phyloP scores from a whole-genome alignment of 768 basidiomycete genomes.

The Termitomyces sp. region DNA sequence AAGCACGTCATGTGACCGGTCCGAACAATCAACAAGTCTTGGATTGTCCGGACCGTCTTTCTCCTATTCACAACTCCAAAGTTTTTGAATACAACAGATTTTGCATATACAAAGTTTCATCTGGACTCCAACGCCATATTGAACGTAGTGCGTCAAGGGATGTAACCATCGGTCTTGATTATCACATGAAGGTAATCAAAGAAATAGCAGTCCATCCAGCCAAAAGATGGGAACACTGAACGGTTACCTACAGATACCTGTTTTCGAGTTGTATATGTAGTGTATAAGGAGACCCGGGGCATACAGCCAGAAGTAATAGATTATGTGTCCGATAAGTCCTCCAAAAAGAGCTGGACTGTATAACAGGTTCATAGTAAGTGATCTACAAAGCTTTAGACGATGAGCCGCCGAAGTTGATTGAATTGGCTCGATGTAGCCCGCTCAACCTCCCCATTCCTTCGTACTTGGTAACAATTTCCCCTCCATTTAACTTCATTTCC shows the following conservation, averaged over 20 bases:
- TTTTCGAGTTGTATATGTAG: too few relatives aligned
- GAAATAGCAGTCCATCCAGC: too few relatives aligned
- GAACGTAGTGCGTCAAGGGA: neutral
- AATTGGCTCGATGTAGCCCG: slow-evolving; percentile 18
- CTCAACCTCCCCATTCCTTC: slow-evolving; percentile 66
- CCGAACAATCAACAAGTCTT: too few relatives aligned
- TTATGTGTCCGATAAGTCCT: neutral
- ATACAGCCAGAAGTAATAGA: neutral
- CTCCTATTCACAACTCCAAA: neutral
- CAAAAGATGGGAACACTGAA: too few relatives aligned
- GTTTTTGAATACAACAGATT: neutral
- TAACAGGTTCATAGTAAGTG: slow-evolving; percentile 25
- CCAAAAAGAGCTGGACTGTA: neutral
- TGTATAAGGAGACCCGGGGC: neutral
- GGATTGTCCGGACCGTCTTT: too few relatives aligned
- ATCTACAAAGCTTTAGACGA: slow-evolving; percentile 13
- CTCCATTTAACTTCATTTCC: slow-evolving; percentile 87
- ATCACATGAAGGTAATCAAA: too few relatives aligned
- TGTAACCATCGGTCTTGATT: too few relatives aligned
- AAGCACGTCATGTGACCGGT: too few relatives aligned
- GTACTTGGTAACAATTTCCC: slow-evolving; percentile 70
- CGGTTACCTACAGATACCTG: too few relatives aligned
- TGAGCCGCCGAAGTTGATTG: slow-evolving; percentile 21
- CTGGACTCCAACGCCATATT: neutral
- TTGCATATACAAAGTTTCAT: neutral